phyloP scores from a whole-genome alignment of 2,329 filamentous ascomycete genomes.

The Tolypocladium ovalisporum region DNA sequence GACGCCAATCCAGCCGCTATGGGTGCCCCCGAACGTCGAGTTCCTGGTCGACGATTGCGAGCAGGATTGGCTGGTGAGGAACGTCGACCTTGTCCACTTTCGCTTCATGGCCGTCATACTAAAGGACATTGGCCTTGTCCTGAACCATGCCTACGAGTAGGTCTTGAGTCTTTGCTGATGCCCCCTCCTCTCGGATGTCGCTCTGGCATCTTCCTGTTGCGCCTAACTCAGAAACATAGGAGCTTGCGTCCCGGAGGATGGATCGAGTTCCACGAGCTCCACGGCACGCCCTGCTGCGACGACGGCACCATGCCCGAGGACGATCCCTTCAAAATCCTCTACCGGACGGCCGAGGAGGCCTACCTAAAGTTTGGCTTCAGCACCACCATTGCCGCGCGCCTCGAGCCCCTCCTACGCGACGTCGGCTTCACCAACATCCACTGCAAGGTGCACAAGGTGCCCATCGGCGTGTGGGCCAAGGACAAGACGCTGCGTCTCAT shows the following conservation, averaged over 20 bases:
- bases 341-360: neutral
- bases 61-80: constrained; percentile 16
- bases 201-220: neutral
- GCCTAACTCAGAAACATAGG: neutral
- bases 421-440: neutral
- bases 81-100: constrained; percentile 19
- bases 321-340: neutral
- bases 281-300: neutral
- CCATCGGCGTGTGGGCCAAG: neutral
- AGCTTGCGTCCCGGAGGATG: constrained; percentile 29
- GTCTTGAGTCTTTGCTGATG: neutral
- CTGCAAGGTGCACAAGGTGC: neutral
- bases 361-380: neutral
- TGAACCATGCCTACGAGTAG: constrained; percentile 10
- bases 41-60: constrained; percentile 26
- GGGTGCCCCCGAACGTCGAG: constrained; percentile 28
- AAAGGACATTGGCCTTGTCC: neutral
- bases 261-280: constrained; percentile 11
- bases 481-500: neutral
- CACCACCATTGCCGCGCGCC: neutral
- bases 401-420: neutral
- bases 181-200: neutral
- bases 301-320: neutral
- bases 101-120: constrained; percentile 8
- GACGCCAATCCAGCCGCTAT: constrained; percentile 27